Conservation (phyloP, 2,329 filamentous ascomycete species). For the Tolypocladium endophyticum region DNA sequence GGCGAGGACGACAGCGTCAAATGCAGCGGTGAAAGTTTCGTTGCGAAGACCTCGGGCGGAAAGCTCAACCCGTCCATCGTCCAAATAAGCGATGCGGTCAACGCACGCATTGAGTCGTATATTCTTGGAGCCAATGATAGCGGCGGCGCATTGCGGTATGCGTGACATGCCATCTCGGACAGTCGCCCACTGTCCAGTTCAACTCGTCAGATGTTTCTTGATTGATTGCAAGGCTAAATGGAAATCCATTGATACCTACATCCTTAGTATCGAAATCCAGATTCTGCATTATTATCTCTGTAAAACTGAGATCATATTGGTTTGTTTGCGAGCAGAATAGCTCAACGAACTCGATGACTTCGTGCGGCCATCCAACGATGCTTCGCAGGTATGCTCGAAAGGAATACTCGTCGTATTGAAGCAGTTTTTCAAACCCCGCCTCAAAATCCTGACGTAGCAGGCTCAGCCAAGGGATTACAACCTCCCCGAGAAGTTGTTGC, state of each 20-base stretch:
- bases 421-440: background rate
- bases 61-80: background rate
- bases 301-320: background rate
- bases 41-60: background rate
- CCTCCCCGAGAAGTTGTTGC: background rate
- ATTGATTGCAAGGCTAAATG: background rate
- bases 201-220: background rate
- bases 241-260: background rate
- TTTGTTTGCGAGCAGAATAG: background rate
- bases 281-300: background rate
- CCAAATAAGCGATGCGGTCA: background rate
- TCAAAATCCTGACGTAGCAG: background rate
- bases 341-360: background rate
- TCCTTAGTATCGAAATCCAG: background rate
- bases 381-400: background rate
- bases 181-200: background rate
- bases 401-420: background rate
- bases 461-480: background rate
- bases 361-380: background rate
- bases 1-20: background rate
- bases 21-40: background rate
- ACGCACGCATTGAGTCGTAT: background rate
- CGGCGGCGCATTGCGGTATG: background rate
- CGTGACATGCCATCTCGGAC: background rate
- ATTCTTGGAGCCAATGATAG: background rate